Percentiles rank a stretch among this genome's conserved stretches.
Conservation (phyloP, 1,284 basidiomycete species). For the Sphaerobolus stellatus region DNA sequence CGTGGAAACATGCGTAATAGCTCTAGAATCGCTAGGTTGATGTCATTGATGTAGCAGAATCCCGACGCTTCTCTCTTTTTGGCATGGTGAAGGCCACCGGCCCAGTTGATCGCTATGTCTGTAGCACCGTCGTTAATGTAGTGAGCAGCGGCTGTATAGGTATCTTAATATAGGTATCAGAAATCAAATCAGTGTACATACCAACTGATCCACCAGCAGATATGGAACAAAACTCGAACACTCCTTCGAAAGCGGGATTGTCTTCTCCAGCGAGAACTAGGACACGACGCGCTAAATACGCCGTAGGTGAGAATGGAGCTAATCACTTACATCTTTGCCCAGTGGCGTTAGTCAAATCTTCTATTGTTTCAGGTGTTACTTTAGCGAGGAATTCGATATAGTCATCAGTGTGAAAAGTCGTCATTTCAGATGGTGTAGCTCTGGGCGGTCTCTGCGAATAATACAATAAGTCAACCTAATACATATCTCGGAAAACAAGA, state of each 20-base stretch:
- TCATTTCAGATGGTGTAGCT: constrained; percentile 82
- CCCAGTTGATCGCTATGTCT: constrained; percentile 97
- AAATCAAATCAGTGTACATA: constrained; percentile 29
- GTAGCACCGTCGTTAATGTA: constrained; percentile 78
- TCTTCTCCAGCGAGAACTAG: constrained; percentile 89
- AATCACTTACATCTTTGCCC: constrained; percentile 76
- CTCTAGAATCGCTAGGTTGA: constrained; percentile 88
- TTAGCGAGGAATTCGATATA: constrained; percentile 89
- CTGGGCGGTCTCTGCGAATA: constrained; percentile 69
- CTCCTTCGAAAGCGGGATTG: constrained; percentile 93
- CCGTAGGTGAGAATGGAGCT: too few species aligned
- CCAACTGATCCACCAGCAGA: constrained; percentile 93
- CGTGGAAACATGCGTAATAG: constrained; percentile 79
- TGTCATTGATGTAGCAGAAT: constrained; percentile 98
- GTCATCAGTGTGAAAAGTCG: constrained; percentile 96
- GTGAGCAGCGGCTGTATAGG: constrained; percentile 70
- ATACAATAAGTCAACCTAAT: constrained; percentile 1
- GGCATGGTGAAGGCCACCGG: constrained; percentile 95
- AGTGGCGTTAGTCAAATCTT: constrained; percentile 80
- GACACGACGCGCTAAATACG: background rate
- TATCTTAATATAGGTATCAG: background rate
- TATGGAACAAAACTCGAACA: constrained; percentile 97
- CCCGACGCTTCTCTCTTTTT: constrained; percentile 96
- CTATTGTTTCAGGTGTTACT: constrained; percentile 86
- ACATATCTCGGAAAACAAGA: background rate